A percentile compares a stretch with the other conserved stretches of the same genome.
phyloP scores from a whole-genome alignment of 495 filamentous ascomycete species.

The Penicillium simplicissimum region DNA sequence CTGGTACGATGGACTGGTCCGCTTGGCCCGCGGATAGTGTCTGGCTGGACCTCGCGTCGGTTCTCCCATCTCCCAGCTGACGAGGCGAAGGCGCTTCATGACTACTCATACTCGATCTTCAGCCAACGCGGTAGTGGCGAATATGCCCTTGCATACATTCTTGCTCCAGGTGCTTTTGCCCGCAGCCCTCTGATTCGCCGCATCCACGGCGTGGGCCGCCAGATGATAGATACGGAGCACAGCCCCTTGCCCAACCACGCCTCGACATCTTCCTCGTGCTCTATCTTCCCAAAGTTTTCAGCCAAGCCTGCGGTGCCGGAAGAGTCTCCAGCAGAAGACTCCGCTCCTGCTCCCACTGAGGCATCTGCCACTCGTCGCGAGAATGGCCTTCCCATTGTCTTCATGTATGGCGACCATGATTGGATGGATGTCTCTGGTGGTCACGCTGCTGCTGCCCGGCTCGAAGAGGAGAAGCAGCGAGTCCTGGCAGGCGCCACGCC shows the following conservation, averaged over 20 bases:
- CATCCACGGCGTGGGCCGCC: conserved; percentile 82
- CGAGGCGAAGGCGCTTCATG: conserved; percentile 82
- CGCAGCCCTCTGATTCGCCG: conserved; percentile 83
- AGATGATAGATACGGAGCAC: conserved; percentile 44
- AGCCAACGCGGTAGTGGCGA: conserved; percentile 89
- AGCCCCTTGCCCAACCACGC: conserved; percentile 13
- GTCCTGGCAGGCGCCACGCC: conserved; percentile 58
- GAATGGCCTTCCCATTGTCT: conserved; percentile 77
- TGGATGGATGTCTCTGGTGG: conserved; percentile 98
- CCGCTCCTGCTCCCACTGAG: neutral
- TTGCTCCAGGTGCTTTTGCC: conserved; percentile 91
- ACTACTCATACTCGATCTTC: conserved; percentile 95
- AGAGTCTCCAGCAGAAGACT: conserved; percentile 10
- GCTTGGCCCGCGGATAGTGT: conserved; percentile 85
- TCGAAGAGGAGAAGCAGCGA: conserved; percentile 65
- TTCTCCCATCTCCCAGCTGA: conserved; percentile 84
- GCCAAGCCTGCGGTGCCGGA: conserved; percentile 8
- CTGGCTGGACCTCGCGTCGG: conserved; percentile 89
- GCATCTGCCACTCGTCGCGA: conserved; percentile 49
- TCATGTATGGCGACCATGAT: conserved; percentile 96
- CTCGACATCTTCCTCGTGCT: conserved; percentile 14
- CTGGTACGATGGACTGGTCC: conserved; percentile 89
- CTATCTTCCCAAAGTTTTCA: conserved; percentile 14
- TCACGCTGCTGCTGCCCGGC: conserved; percentile 74
- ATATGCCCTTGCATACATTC: conserved; percentile 88